Base-by-base conservation (phyloP, 805 yeast genomes). In the Tetrapisispora pingtungensis region DNA sequence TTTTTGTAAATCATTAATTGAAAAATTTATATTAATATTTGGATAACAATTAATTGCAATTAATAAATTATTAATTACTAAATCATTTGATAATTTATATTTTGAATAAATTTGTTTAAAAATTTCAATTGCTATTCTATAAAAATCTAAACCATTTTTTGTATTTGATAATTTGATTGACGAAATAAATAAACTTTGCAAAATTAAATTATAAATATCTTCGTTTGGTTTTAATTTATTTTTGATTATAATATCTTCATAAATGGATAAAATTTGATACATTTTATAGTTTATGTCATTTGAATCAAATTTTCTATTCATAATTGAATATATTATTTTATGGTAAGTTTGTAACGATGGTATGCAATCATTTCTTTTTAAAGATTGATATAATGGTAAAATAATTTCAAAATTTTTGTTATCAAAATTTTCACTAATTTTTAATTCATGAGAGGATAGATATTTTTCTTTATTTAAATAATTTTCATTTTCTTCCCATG, bases 231-330 rank as follows among this genome's bases (percentile, higher is more conserved):
- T 79, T 33, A 76, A 47, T 48, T 67, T 69, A 50, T 71, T 68
- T 20, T 73, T 56, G 32, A 42, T 36, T 33, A 83, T 67, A 57
- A 81, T 64, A 53, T 81, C 88, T 41, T 83, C 84, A 56, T 83
- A 83, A 31, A 81, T 78, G 18, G 77, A 80, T 49, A 83, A 64
- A 46, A 83, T 58, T 43, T 73, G 75, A 2, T 84, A 81, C 57
- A 83, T 67, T 56, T 73, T 75, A 38, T 72, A 73, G 57, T 83
- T 87, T 7, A 75, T 61, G 22, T 78, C 68, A 49, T 71, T 73
- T 45, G 74, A 74, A 44, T 72, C 71, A 33, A 76, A 61, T 3
- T 67, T 54, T 59, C 93, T 70, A 36, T 59, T 48, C 13, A 72
- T 61, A 10, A 83, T 70, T 0, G 88, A 78, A 18, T 64, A 59